Evolutionary conservation across 805 yeast genomes (phyloP).

Genomic region (Groenewaldozyma tartarivorans): DNA sequence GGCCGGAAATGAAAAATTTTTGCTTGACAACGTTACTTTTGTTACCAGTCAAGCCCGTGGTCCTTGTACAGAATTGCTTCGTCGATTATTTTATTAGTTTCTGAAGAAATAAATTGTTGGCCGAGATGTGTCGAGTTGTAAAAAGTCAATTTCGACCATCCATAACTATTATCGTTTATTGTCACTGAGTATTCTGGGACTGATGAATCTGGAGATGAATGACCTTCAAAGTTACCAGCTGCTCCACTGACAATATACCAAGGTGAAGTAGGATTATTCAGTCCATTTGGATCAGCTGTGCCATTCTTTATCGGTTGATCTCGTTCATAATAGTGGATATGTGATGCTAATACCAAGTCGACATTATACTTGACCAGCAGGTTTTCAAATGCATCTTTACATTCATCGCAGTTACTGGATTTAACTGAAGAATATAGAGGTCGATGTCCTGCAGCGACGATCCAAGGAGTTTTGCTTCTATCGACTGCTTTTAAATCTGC

Average conservation of each 20-base stretch:
- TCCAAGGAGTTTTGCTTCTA: conserved; percentile 22
- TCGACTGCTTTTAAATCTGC: conserved; percentile 22
- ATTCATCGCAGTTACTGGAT: conserved; percentile 9
- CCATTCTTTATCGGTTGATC: conserved; percentile 16
- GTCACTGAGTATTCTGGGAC: conserved; percentile 5
- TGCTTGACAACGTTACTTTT: no score
- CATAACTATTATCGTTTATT: conserved; percentile 11
- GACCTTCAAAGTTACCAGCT: conserved; percentile 25
- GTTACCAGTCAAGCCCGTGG: no score
- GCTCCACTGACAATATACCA: conserved; percentile 24
- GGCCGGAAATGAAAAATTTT: no score
- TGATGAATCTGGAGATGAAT: conserved; percentile 7
- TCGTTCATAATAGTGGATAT: conserved; percentile 19
- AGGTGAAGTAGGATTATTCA: conserved; percentile 23
- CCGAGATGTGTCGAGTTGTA: conserved; percentile 24
- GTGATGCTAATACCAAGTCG: conserved; percentile 19
- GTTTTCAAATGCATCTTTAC: conserved; percentile 18
- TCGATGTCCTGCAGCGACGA: conserved; percentile 22
- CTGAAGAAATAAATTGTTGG: conserved; percentile 21
- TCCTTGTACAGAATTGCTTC: conserved; percentile 22
- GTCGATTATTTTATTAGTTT: conserved; percentile 19
- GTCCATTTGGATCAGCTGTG: conserved; percentile 21
- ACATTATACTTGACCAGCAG: conserved; percentile 15
- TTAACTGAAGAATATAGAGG: conserved; percentile 24
- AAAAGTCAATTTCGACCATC: conserved; percentile 22